A percentile compares a stretch with the other conserved stretches of the same genome.
phyloP scores from a whole-genome alignment of 2,329 filamentous ascomycete species.

The Diplodia mutila region DNA sequence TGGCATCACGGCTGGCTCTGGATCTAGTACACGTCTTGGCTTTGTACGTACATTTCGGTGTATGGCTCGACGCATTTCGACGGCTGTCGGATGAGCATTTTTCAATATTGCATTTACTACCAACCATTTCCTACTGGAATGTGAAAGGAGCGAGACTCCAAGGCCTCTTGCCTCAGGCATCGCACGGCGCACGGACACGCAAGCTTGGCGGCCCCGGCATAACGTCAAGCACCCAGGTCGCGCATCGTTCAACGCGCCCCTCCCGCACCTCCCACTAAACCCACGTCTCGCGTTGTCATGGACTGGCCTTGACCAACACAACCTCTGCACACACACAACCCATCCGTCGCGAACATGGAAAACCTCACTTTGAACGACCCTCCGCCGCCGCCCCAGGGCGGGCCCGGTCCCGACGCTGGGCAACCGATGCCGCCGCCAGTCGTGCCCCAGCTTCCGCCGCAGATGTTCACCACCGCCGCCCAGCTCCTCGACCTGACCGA shows the following conservation, averaged over 20 bases:
- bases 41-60: not conserved
- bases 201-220: slow-evolving; percentile 10
- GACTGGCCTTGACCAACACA: slow-evolving; percentile 22
- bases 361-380: slow-evolving; percentile 27
- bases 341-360: slow-evolving; percentile 25
- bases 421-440: slow-evolving; percentile 40
- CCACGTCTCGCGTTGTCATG: slow-evolving; percentile 21
- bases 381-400: slow-evolving; percentile 11
- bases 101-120: not conserved
- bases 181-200: not conserved
- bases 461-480: slow-evolving; percentile 98
- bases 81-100: not conserved
- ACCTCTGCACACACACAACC: not conserved
- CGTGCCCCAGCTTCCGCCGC: slow-evolving; percentile 74
- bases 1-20: slow-evolving; percentile 20
- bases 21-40: slow-evolving; percentile 8
- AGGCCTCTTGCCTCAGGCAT: slow-evolving; percentile 15
- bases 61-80: not conserved
- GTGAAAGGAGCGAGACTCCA: not conserved
- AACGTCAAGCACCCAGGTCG: slow-evolving; percentile 24
- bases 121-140: not conserved
- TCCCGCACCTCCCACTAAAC: slow-evolving; percentile 2
- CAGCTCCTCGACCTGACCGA: slow-evolving; percentile 95
- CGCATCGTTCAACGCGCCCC: slow-evolving; percentile 17
- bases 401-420: slow-evolving; percentile 7